Base-by-base conservation (phyloP, 805 yeast genomes). In the Monosporozyma servazzii region DNA sequence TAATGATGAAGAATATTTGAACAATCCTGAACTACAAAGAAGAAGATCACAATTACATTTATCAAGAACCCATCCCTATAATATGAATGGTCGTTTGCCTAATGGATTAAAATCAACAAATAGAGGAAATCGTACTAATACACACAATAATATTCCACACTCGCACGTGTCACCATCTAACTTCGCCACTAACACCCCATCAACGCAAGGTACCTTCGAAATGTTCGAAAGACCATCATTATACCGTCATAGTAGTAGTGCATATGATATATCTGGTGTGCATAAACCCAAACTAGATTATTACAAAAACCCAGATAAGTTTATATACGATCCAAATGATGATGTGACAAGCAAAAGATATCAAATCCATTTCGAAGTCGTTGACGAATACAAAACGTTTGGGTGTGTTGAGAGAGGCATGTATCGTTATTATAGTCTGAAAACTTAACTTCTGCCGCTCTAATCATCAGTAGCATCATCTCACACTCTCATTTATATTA, bases 341-440 rank as follows among this genome's bases (percentile, higher is more conserved):
- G 53, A 60, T 7, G 57, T 59, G 13, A 65, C 61, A 7, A 58
- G 65, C 9, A 47, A 54, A 50, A 52, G 60, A 33, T 64, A 64
- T 48, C 58, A 62, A 15, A 47, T 58, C 13, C 68, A 65, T 52
- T 56, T 64, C 29, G 60, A 63, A 41, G 51, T 67, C 39, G 63
- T 64, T 5, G 62, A 67, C 48, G 71, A 71, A 44, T 72, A 71
- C 58, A 67, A 67, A 25, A 65, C 67, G 10, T 71, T 70, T 60
- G 76, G 75, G 3, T 69, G 71, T 45, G 59, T 69, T n/a, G 76
- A 72, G 55, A 64, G 76, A 40, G 76, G 76, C 10, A 72, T 72
- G 62, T 72, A 72, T 51, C 67, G 74, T 53, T 72, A 72, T 52
- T 72, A 72, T 52, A 69, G 75, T 27, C 57, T 72, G 57, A 71